These are phyloP conservation scores for Ceriops tagal DNA, from an alignment of 345 rosid species.

Conservation along the genomic window DNA sequence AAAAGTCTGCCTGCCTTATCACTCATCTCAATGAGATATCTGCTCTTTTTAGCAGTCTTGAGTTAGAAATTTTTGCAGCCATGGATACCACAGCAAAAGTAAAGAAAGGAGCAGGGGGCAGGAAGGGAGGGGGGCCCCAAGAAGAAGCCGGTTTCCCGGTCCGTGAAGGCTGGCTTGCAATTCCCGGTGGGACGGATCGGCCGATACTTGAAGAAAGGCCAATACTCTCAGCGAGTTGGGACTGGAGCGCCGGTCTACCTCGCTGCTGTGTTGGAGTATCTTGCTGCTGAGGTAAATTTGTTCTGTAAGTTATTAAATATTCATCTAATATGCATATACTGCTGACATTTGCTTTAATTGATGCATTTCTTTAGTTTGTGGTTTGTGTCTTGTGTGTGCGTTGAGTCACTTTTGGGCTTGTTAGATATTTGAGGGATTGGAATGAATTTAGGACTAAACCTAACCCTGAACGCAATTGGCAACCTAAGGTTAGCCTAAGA, in stretches of 20 bases:
- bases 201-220: slow-evolving; percentile 40
- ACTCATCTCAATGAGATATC: too few species aligned
- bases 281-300: slow-evolving; percentile 35
- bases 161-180: slow-evolving; percentile 40
- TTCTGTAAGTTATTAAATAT: too few species aligned
- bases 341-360: too few species aligned
- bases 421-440: too few species aligned
- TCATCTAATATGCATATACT: too few species aligned
- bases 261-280: slow-evolving; percentile 44
- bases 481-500: too few species aligned
- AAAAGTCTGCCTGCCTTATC: background rate
- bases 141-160: slow-evolving; percentile 38
- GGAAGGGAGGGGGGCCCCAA: slow-evolving; percentile 42
- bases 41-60: background rate
- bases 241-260: slow-evolving; percentile 40
- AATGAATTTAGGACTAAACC: too few species aligned
- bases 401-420: too few species aligned
- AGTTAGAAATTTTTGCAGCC: background rate
- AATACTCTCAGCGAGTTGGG: slow-evolving; percentile 38
- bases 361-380: too few species aligned
- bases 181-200: slow-evolving; percentile 42
- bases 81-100: slow-evolving; percentile 31
- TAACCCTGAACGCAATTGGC: background rate
- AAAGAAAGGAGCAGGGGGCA: slow-evolving; percentile 43
- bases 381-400: too few species aligned